Evolutionary conservation across 208 protist species (phyloP).

Genomic region (Angomonas deanei): DNA sequence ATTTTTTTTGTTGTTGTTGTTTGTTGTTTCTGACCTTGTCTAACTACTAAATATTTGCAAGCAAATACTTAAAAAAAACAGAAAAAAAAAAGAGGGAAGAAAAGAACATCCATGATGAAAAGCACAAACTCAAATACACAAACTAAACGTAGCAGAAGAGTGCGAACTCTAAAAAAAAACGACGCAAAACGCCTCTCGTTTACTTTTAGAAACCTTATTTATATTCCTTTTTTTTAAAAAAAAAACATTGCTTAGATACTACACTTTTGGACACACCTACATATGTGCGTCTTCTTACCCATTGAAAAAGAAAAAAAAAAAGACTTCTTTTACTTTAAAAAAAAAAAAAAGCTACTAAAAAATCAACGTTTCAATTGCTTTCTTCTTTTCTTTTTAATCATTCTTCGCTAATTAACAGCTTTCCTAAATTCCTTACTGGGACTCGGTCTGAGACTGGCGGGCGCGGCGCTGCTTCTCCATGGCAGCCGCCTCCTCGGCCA

Average conservation of each 20-base stretch:
- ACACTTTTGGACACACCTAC: too few relatives aligned
- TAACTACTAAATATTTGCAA: constrained; percentile 4
- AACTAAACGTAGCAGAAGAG: constrained; percentile 6
- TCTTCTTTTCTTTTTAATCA: constrained; percentile 8
- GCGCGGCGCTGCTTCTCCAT: constrained; percentile 57
- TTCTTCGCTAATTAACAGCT: constrained; percentile 6
- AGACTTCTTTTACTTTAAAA: constrained; percentile 1
- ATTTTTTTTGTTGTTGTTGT: constrained; percentile 14
- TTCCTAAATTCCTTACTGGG: background rate
- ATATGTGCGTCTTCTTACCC: too few relatives aligned
- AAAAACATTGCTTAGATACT: too few relatives aligned
- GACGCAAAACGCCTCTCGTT: constrained; percentile 16
- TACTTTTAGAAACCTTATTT: too few relatives aligned
- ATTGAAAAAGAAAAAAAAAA: constrained; percentile 4
- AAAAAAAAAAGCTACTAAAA: constrained; percentile 7
- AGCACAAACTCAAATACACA: constrained; percentile 9
- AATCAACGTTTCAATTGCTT: constrained; percentile 7
- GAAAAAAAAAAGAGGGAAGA: constrained; percentile 12
- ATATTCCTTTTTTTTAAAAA: too few relatives aligned
- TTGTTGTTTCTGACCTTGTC: too few relatives aligned
- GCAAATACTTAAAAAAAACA: background rate
- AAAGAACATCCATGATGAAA: constrained; percentile 10
- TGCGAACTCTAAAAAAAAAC: constrained; percentile 17
- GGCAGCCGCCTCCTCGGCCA: constrained; percentile 79
- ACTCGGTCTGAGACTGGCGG: constrained; percentile 22